These are phyloP conservation scores for Rhizopogon roseolus DNA, from an alignment of 768 basidiomycete genomes.

Conservation along the genomic window DNA sequence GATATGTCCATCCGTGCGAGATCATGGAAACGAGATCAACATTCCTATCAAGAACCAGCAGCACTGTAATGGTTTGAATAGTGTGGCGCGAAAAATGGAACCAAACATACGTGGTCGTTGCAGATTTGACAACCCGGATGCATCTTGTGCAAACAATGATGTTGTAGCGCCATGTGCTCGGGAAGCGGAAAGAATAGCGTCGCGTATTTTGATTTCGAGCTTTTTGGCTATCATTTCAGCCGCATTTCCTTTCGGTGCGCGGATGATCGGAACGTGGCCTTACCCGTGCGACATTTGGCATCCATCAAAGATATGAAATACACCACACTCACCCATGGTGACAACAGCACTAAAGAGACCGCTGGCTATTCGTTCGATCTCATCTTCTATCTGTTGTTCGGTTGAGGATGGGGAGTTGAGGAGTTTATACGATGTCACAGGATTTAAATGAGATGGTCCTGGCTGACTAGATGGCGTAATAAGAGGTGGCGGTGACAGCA, in stretches of 20 bases:
- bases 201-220: slow-evolving; percentile 87
- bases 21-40: slow-evolving; percentile 91
- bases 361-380: slow-evolving; percentile 86
- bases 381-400: slow-evolving; percentile 88
- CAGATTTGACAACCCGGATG: slow-evolving; percentile 78
- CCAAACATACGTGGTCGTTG: slow-evolving; percentile 72
- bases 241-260: slow-evolving; percentile 92
- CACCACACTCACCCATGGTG: slow-evolving; percentile 63
- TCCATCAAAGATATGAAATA: background rate
- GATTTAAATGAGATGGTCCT: slow-evolving; percentile 29
- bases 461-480: slow-evolving; percentile 28
- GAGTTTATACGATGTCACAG: slow-evolving; percentile 70
- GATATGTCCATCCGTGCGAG: slow-evolving; percentile 98
- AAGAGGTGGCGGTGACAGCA: slow-evolving; percentile 57
- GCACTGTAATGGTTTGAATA: slow-evolving; percentile 46
- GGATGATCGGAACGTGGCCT: slow-evolving; percentile 94
- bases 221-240: slow-evolving; percentile 99
- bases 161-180: slow-evolving; percentile 50
- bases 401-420: slow-evolving; percentile 89
- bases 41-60: slow-evolving; percentile 92
- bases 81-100: background rate
- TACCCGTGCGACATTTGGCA: background rate
- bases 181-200: slow-evolving; percentile 69
- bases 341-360: slow-evolving; percentile 91
- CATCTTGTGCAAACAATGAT: slow-evolving; percentile 74